A percentile compares a stretch with the other conserved stretches of the same genome.
Conservation (phyloP, 2,329 filamentous ascomycete genomes). For the Colletotrichum tropicale region DNA sequence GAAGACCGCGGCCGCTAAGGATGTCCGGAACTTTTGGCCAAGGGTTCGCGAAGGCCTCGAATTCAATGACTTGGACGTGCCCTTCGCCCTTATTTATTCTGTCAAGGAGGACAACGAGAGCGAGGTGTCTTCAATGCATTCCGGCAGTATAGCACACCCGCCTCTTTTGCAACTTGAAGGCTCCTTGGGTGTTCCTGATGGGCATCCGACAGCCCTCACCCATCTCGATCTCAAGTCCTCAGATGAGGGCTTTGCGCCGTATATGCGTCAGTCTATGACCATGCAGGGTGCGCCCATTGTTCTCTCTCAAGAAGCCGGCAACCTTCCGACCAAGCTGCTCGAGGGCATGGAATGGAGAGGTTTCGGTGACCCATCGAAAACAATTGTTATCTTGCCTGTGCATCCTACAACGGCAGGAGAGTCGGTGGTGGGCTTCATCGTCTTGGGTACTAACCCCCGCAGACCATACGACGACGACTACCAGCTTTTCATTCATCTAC, state of each 20-base stretch:
- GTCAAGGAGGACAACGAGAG: conserved; percentile 73
- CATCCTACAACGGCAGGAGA: conserved; percentile 76
- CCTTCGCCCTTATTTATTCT: conserved; percentile 79
- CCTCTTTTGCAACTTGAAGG: conserved; percentile 75
- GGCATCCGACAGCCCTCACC: conserved; percentile 64
- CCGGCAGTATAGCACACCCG: conserved; percentile 64
- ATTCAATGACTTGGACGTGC: conserved; percentile 76
- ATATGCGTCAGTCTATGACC: conserved; percentile 76
- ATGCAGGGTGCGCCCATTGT: conserved; percentile 70
- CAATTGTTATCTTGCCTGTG: conserved; percentile 79
- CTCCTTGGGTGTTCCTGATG: conserved; percentile 68
- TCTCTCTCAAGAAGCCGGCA: conserved; percentile 69
- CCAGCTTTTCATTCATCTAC: conserved; percentile 74
- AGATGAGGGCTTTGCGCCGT: conserved; percentile 75
- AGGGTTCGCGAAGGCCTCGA: conserved; percentile 72
- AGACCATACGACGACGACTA: conserved; percentile 84
- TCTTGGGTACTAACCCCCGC: conserved; percentile 79
- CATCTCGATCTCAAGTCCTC: conserved; percentile 73
- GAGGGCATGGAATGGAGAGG: conserved; percentile 73
- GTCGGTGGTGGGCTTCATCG: conserved; percentile 75
- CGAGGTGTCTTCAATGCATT: conserved; percentile 74
- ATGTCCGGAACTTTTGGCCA: conserved; percentile 76
- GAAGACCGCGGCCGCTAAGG: conserved; percentile 72
- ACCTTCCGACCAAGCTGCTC: conserved; percentile 67
- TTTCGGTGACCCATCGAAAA: conserved; percentile 71